These are phyloP conservation scores for Epicoccum sorghinum DNA, from an alignment of 2,329 filamentous ascomycete genomes.

Conservation along the genomic window DNA sequence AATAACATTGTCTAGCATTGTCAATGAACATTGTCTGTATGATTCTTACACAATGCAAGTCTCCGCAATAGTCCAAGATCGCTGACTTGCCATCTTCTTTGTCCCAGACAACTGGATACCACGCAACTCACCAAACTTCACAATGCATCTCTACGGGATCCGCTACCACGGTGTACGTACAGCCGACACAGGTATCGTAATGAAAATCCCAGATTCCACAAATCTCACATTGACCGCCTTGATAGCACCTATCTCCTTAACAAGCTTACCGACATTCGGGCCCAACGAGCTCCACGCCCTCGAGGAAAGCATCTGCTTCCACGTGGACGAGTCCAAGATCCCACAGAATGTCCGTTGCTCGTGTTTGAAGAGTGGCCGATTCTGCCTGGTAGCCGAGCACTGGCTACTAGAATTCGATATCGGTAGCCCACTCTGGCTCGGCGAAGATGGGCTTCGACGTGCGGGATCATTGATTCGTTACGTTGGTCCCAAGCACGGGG, in stretches of 20 bases:
- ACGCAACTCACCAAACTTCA: not conserved
- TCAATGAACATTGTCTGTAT: not conserved
- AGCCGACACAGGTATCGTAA: not conserved
- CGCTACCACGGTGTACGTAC: not conserved
- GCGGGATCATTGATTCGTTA: not conserved
- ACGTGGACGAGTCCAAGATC: not conserved
- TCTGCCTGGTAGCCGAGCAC: conserved; percentile 5
- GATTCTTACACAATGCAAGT: not conserved
- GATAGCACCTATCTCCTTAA: conserved; percentile 5
- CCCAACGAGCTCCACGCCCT: not conserved
- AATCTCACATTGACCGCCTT: conserved; percentile 6
- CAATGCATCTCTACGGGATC: conserved; percentile 2
- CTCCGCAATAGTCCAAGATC: not conserved
- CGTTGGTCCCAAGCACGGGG: not conserved
- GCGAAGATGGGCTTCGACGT: not conserved
- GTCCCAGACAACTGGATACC: not conserved
- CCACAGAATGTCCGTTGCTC: conserved; percentile 1
- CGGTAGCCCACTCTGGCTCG: conserved; percentile 3
- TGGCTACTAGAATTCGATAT: conserved; percentile 9
- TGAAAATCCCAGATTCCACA: not conserved
- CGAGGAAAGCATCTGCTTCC: not conserved
- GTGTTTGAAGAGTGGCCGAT: not conserved
- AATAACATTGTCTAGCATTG: not conserved
- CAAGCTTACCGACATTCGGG: not conserved
- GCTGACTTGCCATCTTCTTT: no score